Evolutionary conservation across 1,284 basidiomycete genomes (phyloP), one percentile per base, ranked within the genome.

Genomic region (Boletus hoseneyae): DNA sequence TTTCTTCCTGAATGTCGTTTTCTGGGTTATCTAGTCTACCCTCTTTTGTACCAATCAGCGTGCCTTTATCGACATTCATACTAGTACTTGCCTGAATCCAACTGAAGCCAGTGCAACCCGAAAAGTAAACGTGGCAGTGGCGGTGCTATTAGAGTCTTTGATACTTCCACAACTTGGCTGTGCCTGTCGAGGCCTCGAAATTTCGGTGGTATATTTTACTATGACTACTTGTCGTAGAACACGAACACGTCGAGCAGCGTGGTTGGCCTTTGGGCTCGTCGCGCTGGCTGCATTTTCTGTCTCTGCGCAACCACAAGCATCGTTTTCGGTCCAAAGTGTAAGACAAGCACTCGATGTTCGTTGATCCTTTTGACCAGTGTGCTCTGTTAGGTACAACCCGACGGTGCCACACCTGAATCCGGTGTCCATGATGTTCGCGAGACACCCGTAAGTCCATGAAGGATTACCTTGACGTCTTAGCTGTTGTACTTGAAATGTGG

Each of bases 251-350:
- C 90, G 88, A 56, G 81, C 79, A 50, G 80, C 72, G 35, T 83
- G 80, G 79, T 64, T 83, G 35, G 77, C 78, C 39, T 79, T 80
- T 63, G 78, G 75, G 42, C 69, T 83, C 50, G 66, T 81, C 55
- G 76, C 74, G 42, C 61, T 82, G 32, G 66, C 74, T 44, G 71
- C 69, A 2, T 62, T 72, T 33, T 68, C 73, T 23, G 54, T 65
- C 23, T 65, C 69, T 15, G 72, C 73, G 12, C 68, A 71, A 44
- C 61, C 61, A 47, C 54, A 65, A 16, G 53, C 56, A 19, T 54
- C 64, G 18, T 55, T 63, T 11, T 51, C 60, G 27, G 41, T 42
- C 25, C 58, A 62, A 44, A 53, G 43, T 19, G 67, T 69, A 50
- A 50, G 64, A 16, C 10, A 35, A 0, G n/a, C 21, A 5, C 9